Evolutionary conservation across 2,329 filamentous ascomycete species (phyloP), one percentile per base, ranked within the genome.

Genomic region (Lachnellula subtilissima): DNA sequence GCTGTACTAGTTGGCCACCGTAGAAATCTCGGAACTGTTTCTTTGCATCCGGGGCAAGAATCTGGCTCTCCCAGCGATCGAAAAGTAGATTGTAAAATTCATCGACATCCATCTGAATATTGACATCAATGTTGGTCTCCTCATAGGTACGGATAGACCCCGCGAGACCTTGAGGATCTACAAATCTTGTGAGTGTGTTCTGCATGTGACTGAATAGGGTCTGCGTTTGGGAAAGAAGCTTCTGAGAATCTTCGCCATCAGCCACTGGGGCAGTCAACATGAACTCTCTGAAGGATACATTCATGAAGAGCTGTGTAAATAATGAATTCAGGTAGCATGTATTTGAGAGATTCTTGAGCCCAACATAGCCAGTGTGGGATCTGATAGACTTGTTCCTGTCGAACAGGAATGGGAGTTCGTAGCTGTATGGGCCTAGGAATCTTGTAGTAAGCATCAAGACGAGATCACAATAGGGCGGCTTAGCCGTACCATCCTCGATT

Each of bases 321-420:
- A 99, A 77, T 0, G 94, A 97, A 70, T 99, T 99, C 69, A 97
- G 81, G 70, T 99, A 99, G 73, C 94, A 99, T 0, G 95, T 97
- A 69, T 97, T 96, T 9, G 91, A 94, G 15, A 97, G 80, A 66
- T 99, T 99, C 55, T 82, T 82, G n/a, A 99, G 73, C 1, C 94
- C 94, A n/a, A 88, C 84, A 69, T 96, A 96, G 19, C 91, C 91
- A 60, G 88, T 88, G 1, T 82, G 74, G 2, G 89, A 85, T 59
- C 91, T 84, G n/a, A 95, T 80, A 15, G 84, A 81, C 65, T 82
- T 85, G 40, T 72, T 73, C 36, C 86, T 79, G 50, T 93, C 88
- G 59, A 89, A 87, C 48, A 76, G 72, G 66, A 77, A 81, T 4
- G 74, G 74, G 3, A 87, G 74, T 0, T 89, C 82, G 59, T 86